Evolutionary conservation across 495 filamentous ascomycete genomes (phyloP).

Genomic region (Xylaria scruposa): DNA sequence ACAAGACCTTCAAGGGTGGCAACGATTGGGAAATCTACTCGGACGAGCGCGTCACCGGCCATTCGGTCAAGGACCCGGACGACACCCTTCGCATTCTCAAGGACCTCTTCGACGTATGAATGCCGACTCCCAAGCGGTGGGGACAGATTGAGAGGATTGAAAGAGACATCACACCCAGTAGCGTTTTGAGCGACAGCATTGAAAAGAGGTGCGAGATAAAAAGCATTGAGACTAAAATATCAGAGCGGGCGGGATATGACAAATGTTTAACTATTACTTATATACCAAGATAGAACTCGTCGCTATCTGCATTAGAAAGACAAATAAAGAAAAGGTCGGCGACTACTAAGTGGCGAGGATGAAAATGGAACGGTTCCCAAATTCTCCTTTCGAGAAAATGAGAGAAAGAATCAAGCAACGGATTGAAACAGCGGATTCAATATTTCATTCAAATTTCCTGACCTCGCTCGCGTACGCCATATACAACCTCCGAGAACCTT

Average conservation of each 20-base stretch:
- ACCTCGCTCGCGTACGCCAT: conserved; percentile 14
- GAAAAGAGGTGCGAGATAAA: neutral
- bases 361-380: neutral
- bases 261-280: neutral
- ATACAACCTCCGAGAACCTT: neutral
- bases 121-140: neutral
- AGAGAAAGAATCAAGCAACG: neutral
- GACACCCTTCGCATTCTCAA: conserved; percentile 80
- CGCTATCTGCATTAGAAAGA: neutral
- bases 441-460: neutral
- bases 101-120: conserved; percentile 75
- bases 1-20: conserved; percentile 87
- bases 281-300: neutral
- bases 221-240: neutral
- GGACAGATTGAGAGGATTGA: neutral
- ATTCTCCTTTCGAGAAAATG: neutral
- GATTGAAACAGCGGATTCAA: neutral
- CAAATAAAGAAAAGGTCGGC: neutral
- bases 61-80: conserved; percentile 78
- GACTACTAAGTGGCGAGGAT: neutral
- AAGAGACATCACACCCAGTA: too few species aligned
- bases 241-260: neutral
- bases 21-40: conserved; percentile 95
- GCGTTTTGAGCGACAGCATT: neutral
- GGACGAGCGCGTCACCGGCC: conserved; percentile 82